Conservation (phyloP, 371 early-diverging fungal genomes). For the Syncephalastrum monosporum region DNA sequence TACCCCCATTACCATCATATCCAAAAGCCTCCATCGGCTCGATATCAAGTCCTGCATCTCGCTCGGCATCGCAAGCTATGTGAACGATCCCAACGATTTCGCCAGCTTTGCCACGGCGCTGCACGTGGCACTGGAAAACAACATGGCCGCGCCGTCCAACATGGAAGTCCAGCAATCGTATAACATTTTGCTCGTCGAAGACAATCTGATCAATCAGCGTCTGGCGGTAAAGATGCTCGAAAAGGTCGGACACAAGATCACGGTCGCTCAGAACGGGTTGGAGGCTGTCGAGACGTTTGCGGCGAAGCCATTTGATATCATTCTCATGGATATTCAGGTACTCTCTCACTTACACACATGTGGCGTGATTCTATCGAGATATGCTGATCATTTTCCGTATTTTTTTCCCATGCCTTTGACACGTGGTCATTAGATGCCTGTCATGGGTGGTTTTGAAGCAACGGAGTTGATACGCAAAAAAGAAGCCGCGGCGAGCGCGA, state of each 20-base stretch:
- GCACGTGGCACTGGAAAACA: conserved; percentile 67
- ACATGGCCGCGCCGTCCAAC: conserved; percentile 57
- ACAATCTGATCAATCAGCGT: conserved; percentile 82
- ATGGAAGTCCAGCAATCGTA: conserved; percentile 50
- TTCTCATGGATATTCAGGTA: conserved; percentile 78
- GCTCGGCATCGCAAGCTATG: conserved; percentile 57
- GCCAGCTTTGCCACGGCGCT: conserved; percentile 66
- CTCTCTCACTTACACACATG: too few species aligned
- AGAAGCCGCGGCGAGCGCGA: conserved; percentile 44
- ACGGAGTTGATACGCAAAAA: conserved; percentile 70
- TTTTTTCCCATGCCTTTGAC: too few species aligned
- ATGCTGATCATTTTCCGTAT: too few species aligned
- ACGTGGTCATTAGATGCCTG: conserved; percentile 52
- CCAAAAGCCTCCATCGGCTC: conserved; percentile 35
- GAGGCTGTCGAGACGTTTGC: conserved; percentile 70
- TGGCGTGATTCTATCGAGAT: too few species aligned
- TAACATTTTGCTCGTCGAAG: conserved; percentile 77
- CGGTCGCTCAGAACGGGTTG: conserved; percentile 73
- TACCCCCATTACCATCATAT: conserved; percentile 56
- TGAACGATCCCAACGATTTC: conserved; percentile 55
- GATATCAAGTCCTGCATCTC: conserved; percentile 59
- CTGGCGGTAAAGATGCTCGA: conserved; percentile 74
- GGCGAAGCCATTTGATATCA: conserved; percentile 59
- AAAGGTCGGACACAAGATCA: conserved; percentile 71
- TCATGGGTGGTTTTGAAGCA: conserved; percentile 80